These are phyloP conservation scores for Apostasia ramifera DNA, from an alignment of 106 monocot species.

Conservation along the genomic window DNA sequence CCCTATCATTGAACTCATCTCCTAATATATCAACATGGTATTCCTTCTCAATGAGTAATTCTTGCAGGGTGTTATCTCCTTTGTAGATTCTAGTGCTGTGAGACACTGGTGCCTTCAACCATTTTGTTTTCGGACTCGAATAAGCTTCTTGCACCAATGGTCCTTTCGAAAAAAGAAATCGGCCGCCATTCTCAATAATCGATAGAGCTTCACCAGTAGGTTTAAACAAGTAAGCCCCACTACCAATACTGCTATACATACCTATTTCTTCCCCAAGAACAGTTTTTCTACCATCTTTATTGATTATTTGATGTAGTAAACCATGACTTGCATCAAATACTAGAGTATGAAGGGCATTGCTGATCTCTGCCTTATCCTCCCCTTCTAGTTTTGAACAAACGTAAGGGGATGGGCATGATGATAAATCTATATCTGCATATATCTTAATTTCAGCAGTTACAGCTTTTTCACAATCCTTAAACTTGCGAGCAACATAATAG, in stretches of 20 bases:
- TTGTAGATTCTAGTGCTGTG: slow-evolving; percentile 77
- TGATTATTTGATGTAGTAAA: slow-evolving; percentile 40
- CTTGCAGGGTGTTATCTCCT: slow-evolving; percentile 56
- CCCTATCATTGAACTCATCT: slow-evolving; percentile 70
- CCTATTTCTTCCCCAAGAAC: slow-evolving; percentile 68
- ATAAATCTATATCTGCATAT: slow-evolving; percentile 16
- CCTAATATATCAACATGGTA: slow-evolving; percentile 85
- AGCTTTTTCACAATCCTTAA: slow-evolving; percentile 55
- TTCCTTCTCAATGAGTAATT: slow-evolving; percentile 87
- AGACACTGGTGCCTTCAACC: slow-evolving; percentile 55
- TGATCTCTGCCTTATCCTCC: slow-evolving; percentile 37
- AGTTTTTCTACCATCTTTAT: slow-evolving; percentile 47
- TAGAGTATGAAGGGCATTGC: slow-evolving; percentile 40
- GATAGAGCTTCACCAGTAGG: slow-evolving; percentile 69
- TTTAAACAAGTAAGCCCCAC: slow-evolving; percentile 93
- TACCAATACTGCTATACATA: slow-evolving; percentile 73
- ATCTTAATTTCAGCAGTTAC: slow-evolving; percentile 48
- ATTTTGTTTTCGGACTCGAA: slow-evolving; percentile 70
- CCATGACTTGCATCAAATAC: slow-evolving; percentile 67
- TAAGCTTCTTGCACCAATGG: slow-evolving; percentile 62
- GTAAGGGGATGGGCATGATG: slow-evolving; percentile 67
- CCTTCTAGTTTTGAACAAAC: slow-evolving; percentile 62
- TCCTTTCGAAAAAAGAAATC: slow-evolving; percentile 61
- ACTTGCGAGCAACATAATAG: slow-evolving; percentile 56
- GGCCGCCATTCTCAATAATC: slow-evolving; percentile 51